Evolutionary conservation across 805 yeast species (phyloP).

Genomic region (Cyberlindnera bimundalis): DNA sequence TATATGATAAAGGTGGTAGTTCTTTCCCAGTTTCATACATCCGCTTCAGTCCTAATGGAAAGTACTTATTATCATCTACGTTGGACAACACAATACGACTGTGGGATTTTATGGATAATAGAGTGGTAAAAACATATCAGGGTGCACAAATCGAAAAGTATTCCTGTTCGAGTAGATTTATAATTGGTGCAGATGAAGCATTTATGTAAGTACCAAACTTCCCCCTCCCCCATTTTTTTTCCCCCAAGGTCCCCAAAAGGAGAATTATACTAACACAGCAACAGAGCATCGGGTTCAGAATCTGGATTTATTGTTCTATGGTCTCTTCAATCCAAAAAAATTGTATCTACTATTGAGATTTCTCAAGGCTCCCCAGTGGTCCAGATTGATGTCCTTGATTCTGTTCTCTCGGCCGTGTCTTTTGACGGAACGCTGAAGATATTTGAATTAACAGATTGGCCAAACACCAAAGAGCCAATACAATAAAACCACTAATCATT

Average conservation of each 20-base stretch:
- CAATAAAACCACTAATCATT: too few species aligned
- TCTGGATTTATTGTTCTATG: slow-evolving; percentile 51
- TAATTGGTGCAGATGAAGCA: slow-evolving; percentile 35
- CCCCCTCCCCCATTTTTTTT: too few species aligned
- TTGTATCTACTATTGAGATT: slow-evolving; percentile 28
- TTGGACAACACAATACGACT: slow-evolving; percentile 74
- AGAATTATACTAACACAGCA: slow-evolving; percentile 2
- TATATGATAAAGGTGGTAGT: slow-evolving; percentile 72
- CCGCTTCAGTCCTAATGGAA: slow-evolving; percentile 74
- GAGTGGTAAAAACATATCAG: slow-evolving; percentile 69
- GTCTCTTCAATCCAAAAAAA: slow-evolving; percentile 61
- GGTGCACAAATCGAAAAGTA: slow-evolving; percentile 42
- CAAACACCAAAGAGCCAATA: too few species aligned
- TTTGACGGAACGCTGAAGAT: slow-evolving; percentile 14
- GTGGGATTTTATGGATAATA: slow-evolving; percentile 85
- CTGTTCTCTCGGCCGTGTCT: slow-evolving; percentile 10
- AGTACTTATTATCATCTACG: slow-evolving; percentile 71
- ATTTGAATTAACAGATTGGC: slow-evolving; percentile 1
- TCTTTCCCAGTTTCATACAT: slow-evolving; percentile 78
- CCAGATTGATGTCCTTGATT: slow-evolving; percentile 15
- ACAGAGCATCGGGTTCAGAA: slow-evolving; percentile 57
- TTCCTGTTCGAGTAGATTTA: slow-evolving; percentile 50
- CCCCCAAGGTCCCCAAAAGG: too few species aligned
- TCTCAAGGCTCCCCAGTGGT: slow-evolving; percentile 15
- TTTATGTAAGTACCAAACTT: slow-evolving; percentile 36